Evolutionary conservation across 345 rosid species (phyloP).

Genomic region (Schrenkiella parvula): DNA sequence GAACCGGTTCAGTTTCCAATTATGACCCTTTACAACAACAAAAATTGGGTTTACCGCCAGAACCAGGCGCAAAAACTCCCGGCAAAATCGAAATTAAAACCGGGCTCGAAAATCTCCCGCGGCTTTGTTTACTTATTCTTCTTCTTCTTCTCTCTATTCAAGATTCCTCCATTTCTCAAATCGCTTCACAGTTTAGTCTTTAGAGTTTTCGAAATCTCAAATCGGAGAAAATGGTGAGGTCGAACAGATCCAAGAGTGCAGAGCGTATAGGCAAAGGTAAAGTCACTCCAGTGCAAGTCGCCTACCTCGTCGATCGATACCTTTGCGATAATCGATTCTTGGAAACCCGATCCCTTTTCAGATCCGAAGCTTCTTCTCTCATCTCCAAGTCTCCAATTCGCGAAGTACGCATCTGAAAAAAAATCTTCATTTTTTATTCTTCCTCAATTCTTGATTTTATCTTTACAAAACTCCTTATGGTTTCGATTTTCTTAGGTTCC

Average conservation of each 20-base stretch:
- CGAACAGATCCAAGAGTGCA: constrained; percentile 42
- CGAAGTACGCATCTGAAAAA: constrained; percentile 42
- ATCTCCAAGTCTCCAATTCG: constrained; percentile 68
- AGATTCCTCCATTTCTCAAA: neutral
- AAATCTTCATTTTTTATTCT: neutral
- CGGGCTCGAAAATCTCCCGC: constrained; percentile 27
- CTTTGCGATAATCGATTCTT: constrained; percentile 70
- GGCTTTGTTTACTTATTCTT: neutral
- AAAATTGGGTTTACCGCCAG: constrained; percentile 17
- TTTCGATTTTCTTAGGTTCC: constrained; percentile 50
- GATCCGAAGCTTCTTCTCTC: constrained; percentile 79
- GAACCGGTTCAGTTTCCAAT: constrained; percentile 3
- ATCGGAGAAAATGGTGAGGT: constrained; percentile 50
- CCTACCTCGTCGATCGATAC: constrained; percentile 85
- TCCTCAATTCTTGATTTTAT: neutral
- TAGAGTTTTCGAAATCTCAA: neutral
- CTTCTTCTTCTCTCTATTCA: neutral
- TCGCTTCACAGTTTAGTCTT: neutral
- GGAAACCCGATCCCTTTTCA: constrained; percentile 58
- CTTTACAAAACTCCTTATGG: neutral
- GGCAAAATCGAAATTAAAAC: constrained; percentile 28
- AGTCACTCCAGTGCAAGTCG: constrained; percentile 84
- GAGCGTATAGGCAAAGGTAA: constrained; percentile 62
- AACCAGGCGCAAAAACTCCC: constrained; percentile 6
- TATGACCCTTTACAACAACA: neutral